Evolutionary conservation across 169 alveolate species (phyloP), one percentile per base, ranked within the genome.

Genomic region (Babesia ovata): DNA sequence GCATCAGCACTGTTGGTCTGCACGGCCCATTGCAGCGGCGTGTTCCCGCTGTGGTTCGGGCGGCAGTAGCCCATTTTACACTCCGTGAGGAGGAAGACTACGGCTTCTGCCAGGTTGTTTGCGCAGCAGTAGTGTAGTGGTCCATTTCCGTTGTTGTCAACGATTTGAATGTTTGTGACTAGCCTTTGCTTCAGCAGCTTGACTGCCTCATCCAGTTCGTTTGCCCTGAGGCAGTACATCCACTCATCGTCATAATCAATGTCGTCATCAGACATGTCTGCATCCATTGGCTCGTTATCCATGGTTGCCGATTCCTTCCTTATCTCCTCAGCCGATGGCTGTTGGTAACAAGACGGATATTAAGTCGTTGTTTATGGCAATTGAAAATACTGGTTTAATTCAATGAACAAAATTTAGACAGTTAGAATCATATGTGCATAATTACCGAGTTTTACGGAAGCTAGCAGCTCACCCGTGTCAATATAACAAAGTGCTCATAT

Each of bases 11-110:
- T 61, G 63, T 89, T 89, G 48, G 86, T 89, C 50, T 89, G 94
- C 11, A 89, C 84, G 28, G 92, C 91, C 94, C 94, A 89, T 59
- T 86, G 77, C 22, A 89, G 78, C 21, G 94, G 94, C 29, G 86
- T 84, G 61, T 89, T 89, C 9, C 94, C 92, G 60, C 83, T 82
- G 48, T 48, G 48, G 65, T 89, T 89, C n/a, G 26, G 56, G 28
- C 56, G 71, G 69, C 84, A 72, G 67, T 85, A 86, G 28, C 83
- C 85, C 45, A 85, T 70, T 46, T 65, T 62, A 29, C 92, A 79
- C 56, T 85, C 91, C 65, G 79, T 67, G 12, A 89, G 78, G 36
- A 89, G 77, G 59, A 85, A 89, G n/a, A 39, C 29, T 36, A 83
- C 72, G 56, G 84, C 86, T 54, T 75, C 91, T n/a, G 72, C 66